Conservation (phyloP, 106 monocot genomes). For the Ottelia alismoides region DNA sequence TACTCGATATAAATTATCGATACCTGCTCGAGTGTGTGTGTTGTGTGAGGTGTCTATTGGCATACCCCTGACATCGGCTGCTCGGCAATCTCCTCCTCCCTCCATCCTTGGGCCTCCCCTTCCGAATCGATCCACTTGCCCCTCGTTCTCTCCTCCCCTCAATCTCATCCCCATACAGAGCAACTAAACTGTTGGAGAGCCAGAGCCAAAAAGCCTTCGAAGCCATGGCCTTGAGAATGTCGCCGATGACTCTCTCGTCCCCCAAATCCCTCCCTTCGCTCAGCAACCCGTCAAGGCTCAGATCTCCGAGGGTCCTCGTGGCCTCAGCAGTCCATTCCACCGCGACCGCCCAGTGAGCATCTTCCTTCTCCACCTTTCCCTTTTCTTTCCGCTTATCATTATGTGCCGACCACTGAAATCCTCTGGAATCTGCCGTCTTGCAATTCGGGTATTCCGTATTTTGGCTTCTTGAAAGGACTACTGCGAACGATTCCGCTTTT, state of each 20-base stretch:
- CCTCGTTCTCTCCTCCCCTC: too few species aligned
- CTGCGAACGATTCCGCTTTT: not conserved
- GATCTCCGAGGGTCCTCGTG: slow-evolving; percentile 1
- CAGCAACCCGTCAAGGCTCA: not conserved
- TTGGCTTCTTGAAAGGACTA: not conserved
- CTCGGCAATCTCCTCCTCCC: too few species aligned
- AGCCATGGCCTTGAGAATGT: slow-evolving; percentile 1
- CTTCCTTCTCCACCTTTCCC: not conserved
- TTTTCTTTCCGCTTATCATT: not conserved
- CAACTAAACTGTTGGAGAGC: too few species aligned
- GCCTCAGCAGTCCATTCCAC: not conserved
- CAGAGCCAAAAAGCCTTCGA: too few species aligned
- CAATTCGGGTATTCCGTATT: too few species aligned
- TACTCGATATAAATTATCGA: too few species aligned
- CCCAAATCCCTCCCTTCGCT: not conserved
- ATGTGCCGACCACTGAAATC: not conserved
- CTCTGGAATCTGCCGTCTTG: not conserved
- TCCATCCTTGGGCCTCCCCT: too few species aligned
- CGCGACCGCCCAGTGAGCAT: slow-evolving; percentile 2
- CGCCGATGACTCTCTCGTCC: not conserved
- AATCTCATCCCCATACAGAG: too few species aligned
- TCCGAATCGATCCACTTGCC: too few species aligned
- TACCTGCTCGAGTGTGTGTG: too few species aligned
- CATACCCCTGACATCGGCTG: too few species aligned
- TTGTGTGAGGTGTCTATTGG: too few species aligned